Evolutionary conservation across 345 rosid genomes (phyloP), one percentile per base, ranked within the genome.

Genomic region (Citropsis articulata): DNA sequence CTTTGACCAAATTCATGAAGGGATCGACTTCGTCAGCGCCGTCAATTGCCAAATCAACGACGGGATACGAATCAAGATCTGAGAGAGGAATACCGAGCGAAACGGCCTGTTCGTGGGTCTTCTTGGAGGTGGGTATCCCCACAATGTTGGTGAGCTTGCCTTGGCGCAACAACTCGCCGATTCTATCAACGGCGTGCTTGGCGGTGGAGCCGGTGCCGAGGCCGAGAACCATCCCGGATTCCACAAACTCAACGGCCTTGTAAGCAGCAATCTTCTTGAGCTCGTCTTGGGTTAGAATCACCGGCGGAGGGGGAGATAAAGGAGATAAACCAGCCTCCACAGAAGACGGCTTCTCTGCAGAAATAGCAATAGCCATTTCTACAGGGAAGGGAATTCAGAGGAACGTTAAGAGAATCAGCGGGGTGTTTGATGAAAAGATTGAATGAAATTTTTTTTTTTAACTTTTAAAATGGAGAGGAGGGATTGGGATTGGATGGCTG

Each of bases 131-230:
- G 76, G 98, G 98, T 57, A 96, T 86, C 14, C 99, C 99, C 0
- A 90, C 72, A 67, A 94, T 88, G 88, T 89, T 84, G 27, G 57
- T 83, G 18, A 96, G 87, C 66, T 92, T 87, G 7, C 99, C 98
- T 62, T 85, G 94, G 4, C 79, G 85, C 60, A 96, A 82, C 50
- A 96, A 89, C 60, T 94, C 94, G 9, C 91, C 99, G 78, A 94
- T 92, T 2, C 97, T 91, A 75, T 89, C 95, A n/a, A 96, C 93
- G 77, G 98, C 98, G 87, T 94, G 97, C 50, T 84, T 89, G 73
- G 99, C 99, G 12, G 99, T 96, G 81, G 99, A 96, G 69, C 99
- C 98, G 7, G 99, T 96, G 14, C 98, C 99, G 38, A 96, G 93
- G 40, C 97, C 99, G 22, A 94, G 83, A 69, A 96, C 97, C 99